Percentiles rank a stretch among this genome's conserved stretches.
These are phyloP conservation scores for Hamamelis virginiana DNA, from an alignment of 164 flowering plant genomes.

Conservation along the genomic window DNA sequence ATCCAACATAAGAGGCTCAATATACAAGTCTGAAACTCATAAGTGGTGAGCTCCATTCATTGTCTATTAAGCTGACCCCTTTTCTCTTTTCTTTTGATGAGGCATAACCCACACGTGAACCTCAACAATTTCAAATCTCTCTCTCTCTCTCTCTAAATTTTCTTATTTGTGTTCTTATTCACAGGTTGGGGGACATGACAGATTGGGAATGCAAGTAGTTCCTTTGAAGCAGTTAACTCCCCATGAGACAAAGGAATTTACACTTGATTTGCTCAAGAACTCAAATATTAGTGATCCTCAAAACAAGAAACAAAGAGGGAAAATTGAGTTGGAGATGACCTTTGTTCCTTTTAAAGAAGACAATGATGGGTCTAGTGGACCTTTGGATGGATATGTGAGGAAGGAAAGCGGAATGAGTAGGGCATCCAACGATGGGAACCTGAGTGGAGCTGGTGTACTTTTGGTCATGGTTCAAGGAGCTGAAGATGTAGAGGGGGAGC, in stretches of 20 bases:
- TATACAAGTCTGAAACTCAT: no score
- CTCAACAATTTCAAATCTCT: background rate
- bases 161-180: background rate
- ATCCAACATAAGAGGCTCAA: no score
- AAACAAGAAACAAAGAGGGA: slow-evolving; percentile 50
- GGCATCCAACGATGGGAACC: slow-evolving; percentile 13
- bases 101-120: no score
- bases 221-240: slow-evolving; percentile 46
- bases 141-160: background rate
- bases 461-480: slow-evolving; percentile 51
- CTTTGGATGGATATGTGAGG: slow-evolving; percentile 13
- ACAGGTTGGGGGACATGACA: slow-evolving; percentile 59
- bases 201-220: slow-evolving; percentile 52
- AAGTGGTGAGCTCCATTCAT: no score
- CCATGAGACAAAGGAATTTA: slow-evolving; percentile 36
- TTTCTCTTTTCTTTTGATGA: no score
- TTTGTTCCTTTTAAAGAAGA: slow-evolving; percentile 60
- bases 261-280: slow-evolving; percentile 46
- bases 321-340: slow-evolving; percentile 48
- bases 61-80: no score
- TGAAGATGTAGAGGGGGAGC: slow-evolving; percentile 57
- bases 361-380: slow-evolving; percentile 17
- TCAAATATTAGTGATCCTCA: slow-evolving; percentile 31
- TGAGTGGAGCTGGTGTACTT: slow-evolving; percentile 50
- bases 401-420: slow-evolving; percentile 27